These are phyloP conservation scores for Magnusiomyces suaveolens DNA, from an alignment of 1,139 yeast species.

Conservation along the genomic window DNA sequence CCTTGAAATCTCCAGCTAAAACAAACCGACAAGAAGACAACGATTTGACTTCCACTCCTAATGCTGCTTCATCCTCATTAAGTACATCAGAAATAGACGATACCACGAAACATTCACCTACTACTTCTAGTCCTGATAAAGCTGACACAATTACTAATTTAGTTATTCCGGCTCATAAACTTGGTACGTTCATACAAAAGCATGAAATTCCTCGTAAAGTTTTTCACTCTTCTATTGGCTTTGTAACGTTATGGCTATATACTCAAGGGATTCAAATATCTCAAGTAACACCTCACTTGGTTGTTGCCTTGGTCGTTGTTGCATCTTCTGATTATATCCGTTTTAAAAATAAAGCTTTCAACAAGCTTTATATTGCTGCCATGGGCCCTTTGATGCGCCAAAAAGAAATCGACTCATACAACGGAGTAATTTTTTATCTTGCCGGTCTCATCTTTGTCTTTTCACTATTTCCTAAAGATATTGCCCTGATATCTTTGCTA, in stretches of 20 bases:
- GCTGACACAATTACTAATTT: not conserved
- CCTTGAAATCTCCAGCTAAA: not conserved
- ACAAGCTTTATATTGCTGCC: slow-evolving; percentile 50
- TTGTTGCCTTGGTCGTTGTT: slow-evolving; percentile 45
- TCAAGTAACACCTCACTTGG: slow-evolving; percentile 46
- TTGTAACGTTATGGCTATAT: slow-evolving; percentile 65
- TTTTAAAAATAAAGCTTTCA: slow-evolving; percentile 50
- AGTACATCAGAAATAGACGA: not conserved
- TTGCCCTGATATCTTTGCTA: slow-evolving; percentile 63
- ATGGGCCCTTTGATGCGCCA: slow-evolving; percentile 82
- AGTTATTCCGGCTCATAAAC: slow-evolving; percentile 29
- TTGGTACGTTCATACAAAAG: slow-evolving; percentile 48
- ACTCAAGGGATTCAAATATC: slow-evolving; percentile 48
- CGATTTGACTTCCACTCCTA: not conserved
- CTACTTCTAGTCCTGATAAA: not conserved
- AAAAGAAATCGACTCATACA: slow-evolving; percentile 54
- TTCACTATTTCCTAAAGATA: slow-evolving; percentile 64
- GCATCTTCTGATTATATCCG: slow-evolving; percentile 62
- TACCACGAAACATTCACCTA: not conserved
- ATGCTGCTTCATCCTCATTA: no score
- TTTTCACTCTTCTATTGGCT: slow-evolving; percentile 81
- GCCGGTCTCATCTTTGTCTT: slow-evolving; percentile 70
- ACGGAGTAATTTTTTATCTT: slow-evolving; percentile 81
- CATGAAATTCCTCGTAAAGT: slow-evolving; percentile 84
- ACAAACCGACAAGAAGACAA: not conserved